phyloP scores from a whole-genome alignment of 2,329 filamentous ascomycete genomes.

The Aureobasidium namibiae region DNA sequence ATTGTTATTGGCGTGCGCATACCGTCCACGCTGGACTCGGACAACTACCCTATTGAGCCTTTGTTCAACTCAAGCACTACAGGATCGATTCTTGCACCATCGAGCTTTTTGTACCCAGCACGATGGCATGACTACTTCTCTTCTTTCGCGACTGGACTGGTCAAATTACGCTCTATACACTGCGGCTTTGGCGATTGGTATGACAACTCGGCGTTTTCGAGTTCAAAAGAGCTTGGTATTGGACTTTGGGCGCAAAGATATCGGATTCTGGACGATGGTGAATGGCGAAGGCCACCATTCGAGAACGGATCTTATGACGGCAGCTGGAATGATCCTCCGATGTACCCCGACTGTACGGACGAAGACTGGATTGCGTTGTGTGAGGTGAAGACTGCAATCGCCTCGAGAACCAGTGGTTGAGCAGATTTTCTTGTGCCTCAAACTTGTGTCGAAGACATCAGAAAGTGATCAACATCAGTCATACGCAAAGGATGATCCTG shows the following conservation, averaged over 20 bases:
- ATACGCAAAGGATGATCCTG: no score
- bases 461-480: not conserved
- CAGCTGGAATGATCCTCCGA: not conserved
- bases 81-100: not conserved
- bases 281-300: not conserved
- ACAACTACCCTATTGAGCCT: slow-evolving; percentile 7
- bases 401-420: not conserved
- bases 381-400: not conserved
- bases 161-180: not conserved
- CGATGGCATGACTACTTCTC: slow-evolving; percentile 6
- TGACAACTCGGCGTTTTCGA: not conserved
- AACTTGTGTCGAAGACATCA: not conserved
- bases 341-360: slow-evolving; percentile 8
- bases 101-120: not conserved
- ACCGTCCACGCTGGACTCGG: not conserved
- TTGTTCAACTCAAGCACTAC: slow-evolving; percentile 3
- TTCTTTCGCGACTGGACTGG: not conserved
- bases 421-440: no score
- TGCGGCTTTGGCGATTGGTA: slow-evolving; percentile 10
- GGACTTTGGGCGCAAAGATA: slow-evolving; percentile 7
- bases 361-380: slow-evolving; percentile 6
- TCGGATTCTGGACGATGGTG: slow-evolving; percentile 1
- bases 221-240: not conserved
- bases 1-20: slow-evolving; percentile 16
- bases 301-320: not conserved